Conservation (phyloP, 371 early-diverging fungal genomes). For the Capniomyces stellatus region DNA sequence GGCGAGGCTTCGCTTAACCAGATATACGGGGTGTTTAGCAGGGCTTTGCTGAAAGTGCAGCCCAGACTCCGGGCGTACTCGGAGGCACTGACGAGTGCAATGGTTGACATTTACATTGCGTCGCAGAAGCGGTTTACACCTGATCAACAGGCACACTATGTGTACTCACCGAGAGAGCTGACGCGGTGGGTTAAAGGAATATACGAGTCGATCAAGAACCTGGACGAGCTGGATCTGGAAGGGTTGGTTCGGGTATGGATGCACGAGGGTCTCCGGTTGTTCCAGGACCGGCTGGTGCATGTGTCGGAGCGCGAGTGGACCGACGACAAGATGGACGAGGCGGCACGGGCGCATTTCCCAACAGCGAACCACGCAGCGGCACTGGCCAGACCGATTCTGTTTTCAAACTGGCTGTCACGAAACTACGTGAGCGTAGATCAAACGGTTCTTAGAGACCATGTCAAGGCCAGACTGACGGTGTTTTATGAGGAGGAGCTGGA, state of each 20-base stretch:
- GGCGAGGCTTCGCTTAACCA: conserved; percentile 79
- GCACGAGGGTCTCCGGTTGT: conserved; percentile 92
- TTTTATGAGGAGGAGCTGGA: conserved; percentile 99
- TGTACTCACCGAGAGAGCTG: conserved; percentile 97
- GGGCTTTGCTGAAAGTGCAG: conserved; percentile 89
- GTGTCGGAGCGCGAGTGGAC: conserved; percentile 88
- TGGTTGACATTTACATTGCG: conserved; percentile 85
- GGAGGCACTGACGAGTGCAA: conserved; percentile 82
- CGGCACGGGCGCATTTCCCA: conserved; percentile 80
- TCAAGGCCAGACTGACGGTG: conserved; percentile 85
- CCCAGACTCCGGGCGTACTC: conserved; percentile 83
- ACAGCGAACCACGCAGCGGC: conserved; percentile 48
- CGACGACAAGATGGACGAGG: conserved; percentile 65
- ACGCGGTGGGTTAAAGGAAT: conserved; percentile 97
- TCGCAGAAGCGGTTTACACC: conserved; percentile 88
- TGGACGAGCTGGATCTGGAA: conserved; percentile 66
- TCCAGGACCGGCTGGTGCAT: conserved; percentile 92
- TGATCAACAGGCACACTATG: conserved; percentile 94
- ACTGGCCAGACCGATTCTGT: conserved; percentile 80
- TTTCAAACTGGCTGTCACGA: conserved; percentile 94
- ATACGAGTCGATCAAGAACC: conserved; percentile 75
- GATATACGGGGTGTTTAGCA: conserved; percentile 86
- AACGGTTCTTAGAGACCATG: conserved; percentile 78
- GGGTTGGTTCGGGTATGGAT: conserved; percentile 91
- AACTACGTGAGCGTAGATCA: conserved; percentile 76